Conservation (phyloP, 2,329 filamentous ascomycete species). For the Trematosphaeria pertusa region DNA sequence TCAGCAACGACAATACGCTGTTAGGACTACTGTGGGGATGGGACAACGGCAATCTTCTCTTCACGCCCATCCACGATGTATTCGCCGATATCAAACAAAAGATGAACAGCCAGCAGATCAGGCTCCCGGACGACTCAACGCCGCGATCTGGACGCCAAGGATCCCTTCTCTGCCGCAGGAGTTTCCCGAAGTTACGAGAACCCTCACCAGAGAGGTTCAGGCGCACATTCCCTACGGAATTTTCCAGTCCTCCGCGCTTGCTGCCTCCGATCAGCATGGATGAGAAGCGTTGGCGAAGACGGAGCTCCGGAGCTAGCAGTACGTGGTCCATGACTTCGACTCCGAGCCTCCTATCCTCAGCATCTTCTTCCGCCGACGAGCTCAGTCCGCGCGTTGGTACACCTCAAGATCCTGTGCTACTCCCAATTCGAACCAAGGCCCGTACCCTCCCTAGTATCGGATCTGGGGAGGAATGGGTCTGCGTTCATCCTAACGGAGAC, state of each 20-base stretch:
- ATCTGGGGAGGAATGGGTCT: neutral
- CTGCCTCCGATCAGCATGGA: neutral
- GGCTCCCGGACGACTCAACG: neutral
- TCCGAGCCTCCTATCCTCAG: neutral
- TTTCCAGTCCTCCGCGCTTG: neutral
- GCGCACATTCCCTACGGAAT: neutral
- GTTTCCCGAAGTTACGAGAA: neutral
- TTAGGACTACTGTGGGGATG: slow-evolving; percentile 16
- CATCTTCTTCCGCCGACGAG: neutral
- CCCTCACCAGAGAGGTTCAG: neutral
- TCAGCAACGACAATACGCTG: slow-evolving; percentile 10
- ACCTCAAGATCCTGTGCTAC: neutral
- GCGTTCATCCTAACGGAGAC: neutral
- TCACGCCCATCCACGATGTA: slow-evolving; percentile 15
- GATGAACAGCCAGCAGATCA: neutral
- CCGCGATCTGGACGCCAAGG: neutral
- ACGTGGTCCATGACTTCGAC: neutral
- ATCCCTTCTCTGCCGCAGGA: slow-evolving; percentile 1
- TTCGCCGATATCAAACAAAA: slow-evolving; percentile 13
- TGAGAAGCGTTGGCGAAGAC: neutral
- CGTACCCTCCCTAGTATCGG: neutral
- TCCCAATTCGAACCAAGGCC: neutral
- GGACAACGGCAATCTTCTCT: slow-evolving; percentile 11
- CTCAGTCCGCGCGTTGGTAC: neutral
- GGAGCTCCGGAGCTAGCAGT: neutral